These are phyloP conservation scores for Neohortaea acidophila DNA, from an alignment of 495 filamentous ascomycete species.

Conservation along the genomic window DNA sequence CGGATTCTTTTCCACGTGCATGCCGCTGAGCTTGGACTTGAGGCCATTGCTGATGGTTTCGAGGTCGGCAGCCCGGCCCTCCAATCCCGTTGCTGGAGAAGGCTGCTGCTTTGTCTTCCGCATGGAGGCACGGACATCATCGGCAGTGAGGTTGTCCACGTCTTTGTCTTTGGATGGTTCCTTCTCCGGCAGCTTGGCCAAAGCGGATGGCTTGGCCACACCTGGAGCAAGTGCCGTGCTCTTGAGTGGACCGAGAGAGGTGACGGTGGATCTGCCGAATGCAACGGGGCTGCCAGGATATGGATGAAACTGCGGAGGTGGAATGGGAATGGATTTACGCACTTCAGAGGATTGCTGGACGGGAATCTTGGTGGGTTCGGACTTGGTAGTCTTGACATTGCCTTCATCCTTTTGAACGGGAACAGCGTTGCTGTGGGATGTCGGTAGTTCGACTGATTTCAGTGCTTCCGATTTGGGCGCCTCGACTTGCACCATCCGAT, in stretches of 20 bases:
- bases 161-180: slow-evolving; percentile 4
- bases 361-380: slow-evolving; percentile 6
- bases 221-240: not conserved
- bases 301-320: not conserved
- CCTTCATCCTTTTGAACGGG: too few relatives aligned
- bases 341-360: slow-evolving; percentile 5
- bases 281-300: not conserved
- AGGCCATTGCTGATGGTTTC: not conserved
- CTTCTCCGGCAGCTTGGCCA: slow-evolving; percentile 7
- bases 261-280: not conserved
- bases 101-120: slow-evolving; percentile 15
- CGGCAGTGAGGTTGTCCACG: slow-evolving; percentile 12
- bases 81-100: too few relatives aligned
- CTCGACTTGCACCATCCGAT: slow-evolving; percentile 14
- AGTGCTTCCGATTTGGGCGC: not conserved
- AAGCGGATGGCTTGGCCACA: slow-evolving; percentile 1
- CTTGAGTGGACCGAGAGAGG: not conserved
- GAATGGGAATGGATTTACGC: slow-evolving; percentile 1
- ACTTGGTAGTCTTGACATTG: not conserved
- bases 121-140: slow-evolving; percentile 16
- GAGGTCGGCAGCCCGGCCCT: not conserved
- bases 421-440: not conserved
- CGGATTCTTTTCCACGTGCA: not conserved
- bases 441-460: not conserved
- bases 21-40: not conserved